Evolutionary conservation across 768 basidiomycete genomes (phyloP), one percentile per base, ranked within the genome.

Genomic region (Rubroboletus satanas): DNA sequence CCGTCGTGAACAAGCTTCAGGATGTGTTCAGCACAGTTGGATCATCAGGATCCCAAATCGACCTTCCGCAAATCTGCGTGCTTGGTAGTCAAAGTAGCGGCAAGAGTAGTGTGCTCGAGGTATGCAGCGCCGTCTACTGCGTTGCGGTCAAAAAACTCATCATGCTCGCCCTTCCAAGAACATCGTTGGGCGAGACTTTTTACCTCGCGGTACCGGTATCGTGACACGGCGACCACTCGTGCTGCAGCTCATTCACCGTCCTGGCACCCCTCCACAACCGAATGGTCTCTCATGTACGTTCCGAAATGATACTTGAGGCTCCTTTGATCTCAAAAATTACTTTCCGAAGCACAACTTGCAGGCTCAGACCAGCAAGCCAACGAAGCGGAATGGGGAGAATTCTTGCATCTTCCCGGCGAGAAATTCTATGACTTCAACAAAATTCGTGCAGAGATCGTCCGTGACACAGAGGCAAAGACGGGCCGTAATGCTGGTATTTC

Each of bases 401-500:
- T 99, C 80, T 78, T 98, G 31, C 93, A 94, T 65, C 81, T 98
- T 37, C 97, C 96, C 0, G 90, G 90, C 56, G 90, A 98, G 77
- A 99, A 98, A 75, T 95, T 98, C 74, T 92, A 87, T 71, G 96
- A 99, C 76, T 99, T 99, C 75, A 80, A 85, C 73, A 95, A 97
- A 79, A 97, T 98, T 69, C 80, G 96, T 54, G 91, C 88, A 38
- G 97, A 99, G 74, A 99, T 99, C 61, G 82, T 98, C 31, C 85
- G 87, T 59, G 97, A 99, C 71, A 99, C 97, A 1, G 97, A 98
- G 69, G 90, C 91, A 55, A 98, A 98, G 82, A 99, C 97, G 0
- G 97, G 97, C 55, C 90, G 90, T 73, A 99, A 99, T 69, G 95
- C 96, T 39, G 96, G 97, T 55, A 98, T 98, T 66, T 98, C 97